Base-by-base conservation (phyloP, 164 flowering plant genomes). In the Umbellularia californica region DNA sequence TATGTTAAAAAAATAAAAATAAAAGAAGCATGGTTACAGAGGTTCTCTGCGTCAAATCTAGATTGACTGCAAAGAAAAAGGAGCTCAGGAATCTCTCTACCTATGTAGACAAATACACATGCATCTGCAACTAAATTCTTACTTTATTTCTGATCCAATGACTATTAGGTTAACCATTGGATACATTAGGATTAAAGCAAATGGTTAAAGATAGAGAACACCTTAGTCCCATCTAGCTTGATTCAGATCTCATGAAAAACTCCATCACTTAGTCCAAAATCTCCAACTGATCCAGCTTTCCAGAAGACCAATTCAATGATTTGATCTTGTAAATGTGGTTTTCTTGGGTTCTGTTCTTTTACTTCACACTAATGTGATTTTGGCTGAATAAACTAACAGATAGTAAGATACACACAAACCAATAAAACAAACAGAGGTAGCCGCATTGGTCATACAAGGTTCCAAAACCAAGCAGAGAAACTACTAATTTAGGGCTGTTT, bases 191-290 rank as follows among this genome's bases (percentile, higher is more conserved):
- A 67, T 27, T 64, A 64, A 67, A 69, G 22, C 20, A 69, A 22
- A 47, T 9, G 27, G 28, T 64, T 64, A 23, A n/a, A 70, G 24
- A 11, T 24, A 24, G 15, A 24, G 23, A 25, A 14, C 28, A 47
- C 20, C 12, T 24, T 51, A 70, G 9, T 52, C 65, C 62, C 50
- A 60, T 58, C 50, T 55, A 19, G 25, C 58, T 67, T 58, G 65
- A 30, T 58, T 58, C 41, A 3, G 63, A 58, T 27, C 7, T 20
- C 50, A 17, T 51, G 50, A 30, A 58, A 76, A n/a, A 28, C 65
- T 35, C 64, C 62, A 63, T 74, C 73, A 70, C 70, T 23, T 71
- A 60, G 20, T 64, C 55, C 33, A 64, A 63, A 63, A 60, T n/a
- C 67, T 64, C 28, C 67, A 64, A 64, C 67, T 10, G 6, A 64